Base-by-base conservation (phyloP, 2,329 filamentous ascomycete species). In the Trichoderma brevicompactum region DNA sequence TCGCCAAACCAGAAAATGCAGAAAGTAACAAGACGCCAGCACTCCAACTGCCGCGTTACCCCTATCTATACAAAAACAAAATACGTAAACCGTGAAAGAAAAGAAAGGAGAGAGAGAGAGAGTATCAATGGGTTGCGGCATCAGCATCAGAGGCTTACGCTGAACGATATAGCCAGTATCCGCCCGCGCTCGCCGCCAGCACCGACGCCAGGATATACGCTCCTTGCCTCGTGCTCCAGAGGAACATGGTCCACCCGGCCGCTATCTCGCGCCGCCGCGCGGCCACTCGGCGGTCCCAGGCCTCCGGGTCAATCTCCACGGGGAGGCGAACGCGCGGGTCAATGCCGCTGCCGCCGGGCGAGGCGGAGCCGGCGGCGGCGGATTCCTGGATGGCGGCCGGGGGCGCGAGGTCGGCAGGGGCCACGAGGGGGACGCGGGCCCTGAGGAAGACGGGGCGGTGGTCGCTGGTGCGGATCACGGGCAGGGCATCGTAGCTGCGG, bases 371-470 rank as follows among this genome's bases (percentile, higher is more conserved):
- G 12, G 17, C 50, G 7, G 46, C 28, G 13, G 44, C 53, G 12
- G 36, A n/a, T 13, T 65, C 43, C 12, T 28, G 36, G 23, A 60
- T 32, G 7, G 43, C 34, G 5, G 43, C 41, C 17, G 65, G 55
- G 3, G 80, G 78, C 4, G 71, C 67, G 43, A 86, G 75, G 49
- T 78, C 76, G 9, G 74, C 72, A 2, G 76, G 76, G 10, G 76
- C 71, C 54, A 87, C 70, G 6, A 92, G 78, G 1, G 92, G 89
- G 15, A 97, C 83, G 0, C 81, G 80, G 7, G 89, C 81, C 4
- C 90, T 86, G 28, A 97, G 81, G 54, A 87, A 91, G 2, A 98
- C 95, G 7, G 93, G 85, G 36, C 92, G 87, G 78, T 99, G 95
- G 75, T 99, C 95, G 62, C 92, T 95, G 8, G 89, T 91, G n/a